A percentile compares a stretch with the other conserved stretches of the same genome.
phyloP scores from a whole-genome alignment of 352 stramenopile genomes.

The Phytopythium delawarense region DNA sequence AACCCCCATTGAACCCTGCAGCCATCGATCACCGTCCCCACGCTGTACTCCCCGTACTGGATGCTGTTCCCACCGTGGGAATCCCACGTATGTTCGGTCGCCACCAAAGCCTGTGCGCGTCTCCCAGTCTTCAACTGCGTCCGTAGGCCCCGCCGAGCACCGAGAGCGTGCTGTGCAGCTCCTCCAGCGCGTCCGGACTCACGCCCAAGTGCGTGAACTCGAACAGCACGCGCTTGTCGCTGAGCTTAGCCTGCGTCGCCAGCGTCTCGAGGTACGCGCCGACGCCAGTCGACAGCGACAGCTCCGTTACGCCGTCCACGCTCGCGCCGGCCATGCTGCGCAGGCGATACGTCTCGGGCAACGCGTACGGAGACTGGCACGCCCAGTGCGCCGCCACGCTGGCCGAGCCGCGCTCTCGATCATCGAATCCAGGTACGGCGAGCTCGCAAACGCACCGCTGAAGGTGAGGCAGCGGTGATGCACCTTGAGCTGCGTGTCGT shows the following conservation, averaged over 20 bases:
- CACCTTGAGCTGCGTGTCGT: slow-evolving; percentile 13
- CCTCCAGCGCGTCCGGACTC: slow-evolving; percentile 59
- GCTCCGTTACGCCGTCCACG: slow-evolving; percentile 40
- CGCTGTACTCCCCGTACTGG: too few relatives aligned
- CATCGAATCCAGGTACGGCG: slow-evolving; percentile 15
- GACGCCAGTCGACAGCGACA: slow-evolving; percentile 37
- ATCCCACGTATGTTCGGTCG: neutral
- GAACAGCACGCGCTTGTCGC: slow-evolving; percentile 61
- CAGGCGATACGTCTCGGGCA: slow-evolving; percentile 20
- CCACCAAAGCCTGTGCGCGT: neutral
- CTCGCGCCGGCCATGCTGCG: slow-evolving; percentile 15
- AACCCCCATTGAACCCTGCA: too few relatives aligned
- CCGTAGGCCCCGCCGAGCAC: slow-evolving; percentile 39
- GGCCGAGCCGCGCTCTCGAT: slow-evolving; percentile 26
- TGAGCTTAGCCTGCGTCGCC: slow-evolving; percentile 26
- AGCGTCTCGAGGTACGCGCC: slow-evolving; percentile 43
- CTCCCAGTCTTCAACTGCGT: neutral
- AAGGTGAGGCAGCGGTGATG: slow-evolving; percentile 48
- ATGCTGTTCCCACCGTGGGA: too few relatives aligned
- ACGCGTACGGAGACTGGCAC: slow-evolving; percentile 13
- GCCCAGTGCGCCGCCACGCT: slow-evolving; percentile 43
- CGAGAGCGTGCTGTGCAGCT: slow-evolving; percentile 47
- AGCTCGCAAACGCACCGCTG: slow-evolving; percentile 33
- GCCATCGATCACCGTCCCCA: too few relatives aligned
- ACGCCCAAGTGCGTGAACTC: slow-evolving; percentile 74